These are phyloP conservation scores for Globisporangium uncinulatum DNA, from an alignment of 352 stramenopile species.

Conservation along the genomic window DNA sequence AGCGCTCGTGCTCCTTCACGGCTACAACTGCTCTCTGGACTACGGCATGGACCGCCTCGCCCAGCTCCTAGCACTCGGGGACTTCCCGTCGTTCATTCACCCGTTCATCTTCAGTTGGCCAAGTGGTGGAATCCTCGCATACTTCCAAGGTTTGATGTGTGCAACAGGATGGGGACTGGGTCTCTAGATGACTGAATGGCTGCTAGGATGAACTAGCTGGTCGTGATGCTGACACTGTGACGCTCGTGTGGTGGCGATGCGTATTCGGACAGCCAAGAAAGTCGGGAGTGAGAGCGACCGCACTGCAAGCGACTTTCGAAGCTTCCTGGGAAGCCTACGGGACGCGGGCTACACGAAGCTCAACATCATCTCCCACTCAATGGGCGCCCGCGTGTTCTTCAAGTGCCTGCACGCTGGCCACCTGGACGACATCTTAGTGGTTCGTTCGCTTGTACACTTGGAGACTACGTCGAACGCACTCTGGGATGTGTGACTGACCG, in stretches of 20 bases:
- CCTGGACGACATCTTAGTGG: conserved; percentile 21
- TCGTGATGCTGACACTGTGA: too few relatives aligned
- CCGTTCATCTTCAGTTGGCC: conserved; percentile 76
- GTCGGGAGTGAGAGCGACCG: conserved; percentile 22
- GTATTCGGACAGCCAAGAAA: conserved; percentile 15
- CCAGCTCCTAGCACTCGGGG: conserved; percentile 53
- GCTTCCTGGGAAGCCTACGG: conserved; percentile 24
- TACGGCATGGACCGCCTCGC: conserved; percentile 55
- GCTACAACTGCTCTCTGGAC: conserved; percentile 67
- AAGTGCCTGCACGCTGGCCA: conserved; percentile 10
- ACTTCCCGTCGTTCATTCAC: conserved; percentile 63
- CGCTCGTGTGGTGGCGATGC: too few relatives aligned
- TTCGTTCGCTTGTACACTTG: too few relatives aligned
- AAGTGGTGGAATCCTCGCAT: conserved; percentile 49
- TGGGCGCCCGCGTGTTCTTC: conserved; percentile 36
- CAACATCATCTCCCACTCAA: conserved; percentile 33
- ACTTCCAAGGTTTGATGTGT: conserved; percentile 34
- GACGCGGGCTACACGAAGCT: conserved; percentile 31
- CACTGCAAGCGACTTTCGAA: conserved; percentile 22
- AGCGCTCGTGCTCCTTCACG: conserved; percentile 57
- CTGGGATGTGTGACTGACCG: background rate
- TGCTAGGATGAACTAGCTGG: too few relatives aligned
- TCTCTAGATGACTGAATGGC: background rate
- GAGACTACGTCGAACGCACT: background rate
- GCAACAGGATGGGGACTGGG: background rate